Conservation (phyloP, 2,329 filamentous ascomycete genomes). For the Exserohilum turcica region DNA sequence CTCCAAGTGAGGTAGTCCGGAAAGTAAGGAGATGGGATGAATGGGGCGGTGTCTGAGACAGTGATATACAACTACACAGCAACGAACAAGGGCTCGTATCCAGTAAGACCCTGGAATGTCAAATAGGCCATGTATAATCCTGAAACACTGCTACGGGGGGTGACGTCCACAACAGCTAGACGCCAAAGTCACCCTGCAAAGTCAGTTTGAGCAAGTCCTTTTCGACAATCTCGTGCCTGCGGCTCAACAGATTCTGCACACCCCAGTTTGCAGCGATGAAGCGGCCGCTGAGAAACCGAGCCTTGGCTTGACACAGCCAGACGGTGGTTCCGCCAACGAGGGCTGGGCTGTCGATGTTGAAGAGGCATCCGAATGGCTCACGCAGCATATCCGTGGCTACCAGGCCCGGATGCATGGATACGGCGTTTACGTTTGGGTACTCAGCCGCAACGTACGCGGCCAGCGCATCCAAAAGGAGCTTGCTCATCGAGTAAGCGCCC, state of each 20-base stretch:
- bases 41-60: too few species aligned
- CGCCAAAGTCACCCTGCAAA: conserved; percentile 21
- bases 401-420: conserved; percentile 22
- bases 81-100: too few species aligned
- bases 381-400: conserved; percentile 23
- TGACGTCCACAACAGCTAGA: background rate
- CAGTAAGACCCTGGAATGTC: too few species aligned
- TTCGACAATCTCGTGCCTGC: conserved; percentile 26
- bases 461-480: conserved; percentile 15
- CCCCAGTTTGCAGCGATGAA: conserved; percentile 37
- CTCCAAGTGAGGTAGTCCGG: too few species aligned
- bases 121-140: background rate
- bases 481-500: conserved; percentile 19
- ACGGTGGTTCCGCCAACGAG: conserved; percentile 36
- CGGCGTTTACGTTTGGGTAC: conserved; percentile 20
- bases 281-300: conserved; percentile 33
- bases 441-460: conserved; percentile 23
- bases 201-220: conserved; percentile 22
- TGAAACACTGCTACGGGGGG: background rate
- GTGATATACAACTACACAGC: too few species aligned
- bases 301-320: conserved; percentile 33
- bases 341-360: conserved; percentile 30
- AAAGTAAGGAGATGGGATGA: too few species aligned
- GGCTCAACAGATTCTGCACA: conserved; percentile 35
- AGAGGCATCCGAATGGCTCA: conserved; percentile 17